These are phyloP conservation scores for Fagus sylvatica DNA, from an alignment of 306 rosid species.

Conservation along the genomic window DNA sequence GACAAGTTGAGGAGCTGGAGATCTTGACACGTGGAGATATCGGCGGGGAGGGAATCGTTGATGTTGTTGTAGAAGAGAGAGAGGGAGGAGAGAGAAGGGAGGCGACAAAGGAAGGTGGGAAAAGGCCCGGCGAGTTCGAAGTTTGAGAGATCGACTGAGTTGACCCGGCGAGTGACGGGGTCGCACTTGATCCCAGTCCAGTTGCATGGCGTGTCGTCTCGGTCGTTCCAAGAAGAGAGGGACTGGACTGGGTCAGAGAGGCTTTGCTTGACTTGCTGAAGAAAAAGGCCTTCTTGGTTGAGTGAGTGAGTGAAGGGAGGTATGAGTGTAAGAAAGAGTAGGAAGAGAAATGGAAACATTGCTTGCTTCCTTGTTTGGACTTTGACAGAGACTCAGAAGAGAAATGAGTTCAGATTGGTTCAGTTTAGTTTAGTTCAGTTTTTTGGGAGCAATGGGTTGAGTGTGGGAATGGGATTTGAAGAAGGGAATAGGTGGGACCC, in stretches of 20 bases:
- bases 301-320: slow-evolving; percentile 35
- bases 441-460: background rate
- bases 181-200: slow-evolving; percentile 58
- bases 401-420: too few species aligned
- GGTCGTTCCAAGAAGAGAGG: slow-evolving; percentile 55
- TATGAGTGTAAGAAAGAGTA: slow-evolving; percentile 22
- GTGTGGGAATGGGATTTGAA: background rate
- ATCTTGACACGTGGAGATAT: slow-evolving; percentile 33
- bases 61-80: slow-evolving; percentile 43
- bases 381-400: background rate
- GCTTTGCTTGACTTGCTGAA: slow-evolving; percentile 42
- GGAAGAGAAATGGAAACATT: slow-evolving; percentile 13
- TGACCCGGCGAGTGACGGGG: slow-evolving; percentile 27
- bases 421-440: too few species aligned
- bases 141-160: slow-evolving; percentile 38
- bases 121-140: slow-evolving; percentile 42
- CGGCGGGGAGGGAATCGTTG: slow-evolving; percentile 32
- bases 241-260: slow-evolving; percentile 45
- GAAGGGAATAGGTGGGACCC: too few species aligned
- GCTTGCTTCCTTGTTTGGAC: background rate
- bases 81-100: slow-evolving; percentile 56
- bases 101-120: slow-evolving; percentile 56
- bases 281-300: slow-evolving; percentile 71
- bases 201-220: slow-evolving; percentile 56
- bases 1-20: slow-evolving; percentile 56